Conservation (phyloP, 2,329 filamentous ascomycete species). For the Endoconidiophora polonica region DNA sequence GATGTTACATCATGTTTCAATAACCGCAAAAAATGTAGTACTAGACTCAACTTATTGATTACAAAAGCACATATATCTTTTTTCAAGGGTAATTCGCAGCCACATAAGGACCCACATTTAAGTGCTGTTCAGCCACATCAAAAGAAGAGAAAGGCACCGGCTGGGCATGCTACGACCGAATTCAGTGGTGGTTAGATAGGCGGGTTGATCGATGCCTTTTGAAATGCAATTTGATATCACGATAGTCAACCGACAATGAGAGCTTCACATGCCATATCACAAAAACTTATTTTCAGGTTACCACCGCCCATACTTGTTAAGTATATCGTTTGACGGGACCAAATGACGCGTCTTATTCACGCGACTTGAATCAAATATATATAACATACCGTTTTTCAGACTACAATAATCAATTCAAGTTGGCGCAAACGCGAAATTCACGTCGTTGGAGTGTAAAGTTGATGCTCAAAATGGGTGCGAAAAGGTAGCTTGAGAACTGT, state of each 20-base stretch:
- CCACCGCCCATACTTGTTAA: background rate
- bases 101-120: no score
- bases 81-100: no score
- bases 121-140: no score
- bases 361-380: slow-evolving; percentile 3
- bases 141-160: no score
- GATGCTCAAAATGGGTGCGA: background rate
- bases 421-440: slow-evolving; percentile 8
- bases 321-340: background rate
- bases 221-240: background rate
- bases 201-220: slow-evolving; percentile 4
- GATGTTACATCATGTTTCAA: no score
- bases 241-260: background rate
- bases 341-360: slow-evolving; percentile 10
- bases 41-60: no score
- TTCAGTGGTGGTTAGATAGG: background rate
- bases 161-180: no score
- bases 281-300: background rate
- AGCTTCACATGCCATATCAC: background rate
- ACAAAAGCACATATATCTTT: no score
- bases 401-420: slow-evolving; percentile 6
- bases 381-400: background rate
- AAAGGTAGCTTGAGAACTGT: slow-evolving; percentile 2
- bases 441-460: background rate
- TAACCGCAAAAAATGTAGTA: no score